These are phyloP conservation scores for Cladosporium sp. DNA, from an alignment of 2,329 filamentous ascomycete species.

Conservation along the genomic window DNA sequence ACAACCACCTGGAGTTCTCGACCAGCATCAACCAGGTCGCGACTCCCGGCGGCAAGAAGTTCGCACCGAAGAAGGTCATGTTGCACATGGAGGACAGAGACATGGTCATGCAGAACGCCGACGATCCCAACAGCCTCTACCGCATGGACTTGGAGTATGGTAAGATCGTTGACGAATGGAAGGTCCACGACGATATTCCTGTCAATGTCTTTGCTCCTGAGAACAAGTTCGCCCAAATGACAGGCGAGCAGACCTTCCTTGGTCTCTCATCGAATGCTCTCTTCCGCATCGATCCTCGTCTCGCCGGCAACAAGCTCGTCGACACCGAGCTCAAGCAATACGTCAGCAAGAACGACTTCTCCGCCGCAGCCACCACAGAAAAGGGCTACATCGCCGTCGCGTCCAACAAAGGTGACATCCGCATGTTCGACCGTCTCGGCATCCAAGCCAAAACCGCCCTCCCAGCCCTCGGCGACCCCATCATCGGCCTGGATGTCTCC, in stretches of 20 bases:
- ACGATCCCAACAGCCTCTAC: constrained; percentile 86
- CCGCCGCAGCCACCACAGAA: constrained; percentile 86
- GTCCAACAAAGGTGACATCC: constrained; percentile 95
- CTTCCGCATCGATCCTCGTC: constrained; percentile 87
- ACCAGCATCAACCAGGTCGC: constrained; percentile 96
- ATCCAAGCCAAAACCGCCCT: constrained; percentile 98
- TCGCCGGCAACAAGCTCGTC: constrained; percentile 87
- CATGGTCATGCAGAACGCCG: constrained; percentile 77
- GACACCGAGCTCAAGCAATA: constrained; percentile 94
- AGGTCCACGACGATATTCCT: constrained; percentile 91
- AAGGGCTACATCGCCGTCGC: constrained; percentile 96
- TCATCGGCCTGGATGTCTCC: constrained; percentile 90
- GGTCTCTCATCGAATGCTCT: constrained; percentile 90
- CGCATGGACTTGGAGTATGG: constrained; percentile 98
- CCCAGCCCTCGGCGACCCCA: constrained; percentile 88
- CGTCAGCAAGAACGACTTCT: constrained; percentile 94
- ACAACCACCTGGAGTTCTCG: constrained; percentile 91
- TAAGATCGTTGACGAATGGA: constrained; percentile 98
- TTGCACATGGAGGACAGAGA: constrained; percentile 85
- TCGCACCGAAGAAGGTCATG: constrained; percentile 96
- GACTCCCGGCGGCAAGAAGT: constrained; percentile 79
- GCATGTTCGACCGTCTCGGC: constrained; percentile 90
- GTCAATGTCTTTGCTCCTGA: constrained; percentile 90
- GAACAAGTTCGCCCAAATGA: constrained; percentile 98
- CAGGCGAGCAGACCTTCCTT: constrained; percentile 87